These are phyloP conservation scores for Ophiocordyceps sinensis DNA, from an alignment of 2,329 filamentous ascomycete species.

Conservation along the genomic window DNA sequence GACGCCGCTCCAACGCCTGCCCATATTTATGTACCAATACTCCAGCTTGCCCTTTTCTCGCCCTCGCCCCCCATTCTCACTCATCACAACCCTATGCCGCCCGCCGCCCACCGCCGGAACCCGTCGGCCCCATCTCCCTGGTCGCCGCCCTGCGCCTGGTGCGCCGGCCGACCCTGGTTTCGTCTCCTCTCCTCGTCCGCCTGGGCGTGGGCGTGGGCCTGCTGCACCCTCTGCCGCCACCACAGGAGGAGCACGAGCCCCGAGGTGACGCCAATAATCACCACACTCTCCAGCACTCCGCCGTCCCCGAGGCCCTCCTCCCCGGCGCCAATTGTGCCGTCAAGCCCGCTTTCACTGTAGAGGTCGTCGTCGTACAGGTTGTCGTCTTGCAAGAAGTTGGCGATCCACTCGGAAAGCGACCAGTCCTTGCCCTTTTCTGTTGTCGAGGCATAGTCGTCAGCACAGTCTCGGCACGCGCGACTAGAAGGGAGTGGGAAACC, in stretches of 20 bases:
- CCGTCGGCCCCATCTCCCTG: constrained; percentile 6
- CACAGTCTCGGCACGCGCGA: neutral
- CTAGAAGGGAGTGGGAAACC: constrained; percentile 11
- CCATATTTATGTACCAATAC: constrained; percentile 6
- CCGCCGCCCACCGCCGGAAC: constrained; percentile 22
- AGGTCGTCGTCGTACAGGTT: constrained; percentile 47
- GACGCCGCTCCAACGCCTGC: constrained; percentile 6
- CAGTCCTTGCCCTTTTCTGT: constrained; percentile 56
- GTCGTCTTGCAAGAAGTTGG: constrained; percentile 66
- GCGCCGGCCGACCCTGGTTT: constrained; percentile 16
- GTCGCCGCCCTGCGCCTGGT: constrained; percentile 4
- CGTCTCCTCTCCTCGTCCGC: constrained; percentile 17
- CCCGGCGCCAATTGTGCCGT: constrained; percentile 40
- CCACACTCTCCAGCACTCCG: constrained; percentile 66
- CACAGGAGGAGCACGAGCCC: constrained; percentile 67
- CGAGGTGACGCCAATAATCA: constrained; percentile 67
- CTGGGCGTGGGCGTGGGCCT: constrained; percentile 33
- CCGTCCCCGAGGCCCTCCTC: constrained; percentile 58
- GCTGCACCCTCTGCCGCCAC: constrained; percentile 59
- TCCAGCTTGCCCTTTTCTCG: neutral
- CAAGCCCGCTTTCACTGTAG: constrained; percentile 38
- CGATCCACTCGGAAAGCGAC: constrained; percentile 74
- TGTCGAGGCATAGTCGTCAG: neutral
- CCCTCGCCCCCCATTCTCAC: neutral
- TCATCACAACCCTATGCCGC: constrained; percentile 18